Percentiles rank a stretch among this genome's conserved stretches.
Evolutionary conservation across 352 stramenopile genomes (phyloP).

Genomic region (Globisporangium cylindrosporum): DNA sequence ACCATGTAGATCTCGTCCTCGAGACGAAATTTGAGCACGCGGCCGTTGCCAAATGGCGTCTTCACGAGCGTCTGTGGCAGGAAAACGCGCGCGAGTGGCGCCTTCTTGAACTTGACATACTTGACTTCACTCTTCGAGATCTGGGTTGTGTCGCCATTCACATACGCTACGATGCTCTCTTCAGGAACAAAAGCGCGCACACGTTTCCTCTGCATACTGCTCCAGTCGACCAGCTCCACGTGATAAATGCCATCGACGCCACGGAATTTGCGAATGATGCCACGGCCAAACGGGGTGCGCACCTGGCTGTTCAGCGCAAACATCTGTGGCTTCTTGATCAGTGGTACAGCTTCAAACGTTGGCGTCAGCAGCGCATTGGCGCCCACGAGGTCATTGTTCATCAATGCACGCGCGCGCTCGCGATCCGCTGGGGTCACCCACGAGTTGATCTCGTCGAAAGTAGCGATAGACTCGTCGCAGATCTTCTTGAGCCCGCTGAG

Average conservation of each 20-base stretch:
- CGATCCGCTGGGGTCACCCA: conserved; percentile 58
- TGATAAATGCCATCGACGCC: conserved; percentile 75
- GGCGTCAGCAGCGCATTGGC: conserved; percentile 62
- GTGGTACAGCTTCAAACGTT: conserved; percentile 26
- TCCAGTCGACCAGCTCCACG: conserved; percentile 76
- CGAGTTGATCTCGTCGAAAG: conserved; percentile 55
- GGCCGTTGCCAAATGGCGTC: conserved; percentile 76
- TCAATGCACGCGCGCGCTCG: conserved; percentile 49
- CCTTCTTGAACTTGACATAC: conserved; percentile 56
- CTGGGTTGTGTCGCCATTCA: conserved; percentile 33
- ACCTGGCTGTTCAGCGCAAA: conserved; percentile 58
- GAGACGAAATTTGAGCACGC: conserved; percentile 54
- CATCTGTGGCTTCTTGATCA: conserved; percentile 63
- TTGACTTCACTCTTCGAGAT: conserved; percentile 44
- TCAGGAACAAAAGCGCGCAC: conserved; percentile 55
- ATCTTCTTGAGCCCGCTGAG: conserved; percentile 70
- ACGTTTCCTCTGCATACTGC: conserved; percentile 32
- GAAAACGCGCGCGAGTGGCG: conserved; percentile 41
- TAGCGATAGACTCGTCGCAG: conserved; percentile 41
- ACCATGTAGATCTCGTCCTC: conserved; percentile 77
- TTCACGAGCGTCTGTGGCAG: conserved; percentile 54
- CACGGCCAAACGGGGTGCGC: conserved; percentile 59
- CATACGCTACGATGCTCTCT: conserved; percentile 43
- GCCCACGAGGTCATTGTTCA: conserved; percentile 61
- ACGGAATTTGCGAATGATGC: conserved; percentile 70